Evolutionary conservation across 1,284 basidiomycete genomes (phyloP), one percentile per base, ranked within the genome.

Genomic region (Irpex sp.): DNA sequence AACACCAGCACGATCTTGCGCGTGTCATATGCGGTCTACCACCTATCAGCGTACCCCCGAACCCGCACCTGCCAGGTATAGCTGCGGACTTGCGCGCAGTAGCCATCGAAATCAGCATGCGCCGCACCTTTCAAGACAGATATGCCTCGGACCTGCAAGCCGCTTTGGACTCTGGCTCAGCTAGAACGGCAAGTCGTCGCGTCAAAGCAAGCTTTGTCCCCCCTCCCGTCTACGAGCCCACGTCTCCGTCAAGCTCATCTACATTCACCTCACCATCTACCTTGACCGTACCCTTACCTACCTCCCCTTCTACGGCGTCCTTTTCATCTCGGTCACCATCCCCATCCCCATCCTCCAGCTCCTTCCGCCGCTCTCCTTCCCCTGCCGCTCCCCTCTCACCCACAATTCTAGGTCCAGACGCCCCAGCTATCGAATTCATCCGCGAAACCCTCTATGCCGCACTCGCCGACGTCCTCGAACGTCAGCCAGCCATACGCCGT

Each of bases 371-470:
- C 39, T 45, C 39, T 14, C 56, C 47, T 57, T 61, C 21, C 58
- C 61, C 9, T 60, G 61, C 2, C 61, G 58, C 39, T 4, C 58
- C 61, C 19, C 66, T 68, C 21, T 78, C 80, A 0, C 83, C 83
- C 0, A 70, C 76, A 4, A 74, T 88, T 56, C 77, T 90, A 56
- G 72, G 82, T 0, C 76, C 79, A 5, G 71, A 80, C 42, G 76
- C 83, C 5, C 87, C 88, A 0, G 83, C 83, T 0, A 86, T 92
- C 63, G 82, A 85, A 63, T 80, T 88, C 68, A 91, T 93, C 63
- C 86, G 91, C 36, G 90, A 93, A 71, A 92, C 90, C 0, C 80
- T 93, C 4, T 93, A 92, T 72, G 89, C 90, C 0, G 83, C 88
- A 0, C 77, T 93, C 7, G 88, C 80, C 0, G 88, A 90, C 63